phyloP scores from a whole-genome alignment of 768 basidiomycete species.

The Lentinula detonsa region DNA sequence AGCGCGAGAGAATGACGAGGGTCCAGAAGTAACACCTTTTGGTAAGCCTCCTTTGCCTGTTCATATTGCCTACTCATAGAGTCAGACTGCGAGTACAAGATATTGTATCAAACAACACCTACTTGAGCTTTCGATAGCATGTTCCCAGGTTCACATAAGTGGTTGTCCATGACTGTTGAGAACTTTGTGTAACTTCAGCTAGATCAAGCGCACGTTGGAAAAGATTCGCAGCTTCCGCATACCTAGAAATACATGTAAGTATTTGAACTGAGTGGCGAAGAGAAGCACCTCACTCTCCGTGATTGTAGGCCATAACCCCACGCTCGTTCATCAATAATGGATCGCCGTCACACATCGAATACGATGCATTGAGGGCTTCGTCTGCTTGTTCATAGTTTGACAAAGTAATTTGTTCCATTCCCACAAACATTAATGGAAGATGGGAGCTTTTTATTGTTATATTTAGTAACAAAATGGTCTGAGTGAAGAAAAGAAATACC shows the following conservation, averaged over 20 bases:
- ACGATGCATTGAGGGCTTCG: slow-evolving; percentile 82
- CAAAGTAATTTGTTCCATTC: slow-evolving; percentile 95
- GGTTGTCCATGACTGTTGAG: slow-evolving; percentile 79
- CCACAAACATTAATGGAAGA: slow-evolving; percentile 90
- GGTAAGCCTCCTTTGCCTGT: slow-evolving; percentile 70
- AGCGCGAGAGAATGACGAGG: slow-evolving; percentile 79
- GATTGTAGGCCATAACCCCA: slow-evolving; percentile 89
- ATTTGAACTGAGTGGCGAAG: background rate
- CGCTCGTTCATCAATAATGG: slow-evolving; percentile 89
- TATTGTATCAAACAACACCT: slow-evolving; percentile 15
- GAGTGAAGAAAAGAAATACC: slow-evolving; percentile 41
- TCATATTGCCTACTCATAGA: slow-evolving; percentile 35
- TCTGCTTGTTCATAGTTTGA: slow-evolving; percentile 78
- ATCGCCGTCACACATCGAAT: slow-evolving; percentile 78
- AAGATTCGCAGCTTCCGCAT: slow-evolving; percentile 58
- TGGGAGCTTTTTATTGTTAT: slow-evolving; percentile 65
- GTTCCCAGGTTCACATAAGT: slow-evolving; percentile 94
- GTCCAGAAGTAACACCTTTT: slow-evolving; percentile 79
- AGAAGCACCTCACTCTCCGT: slow-evolving; percentile 55
- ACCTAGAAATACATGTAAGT: slow-evolving; percentile 37
- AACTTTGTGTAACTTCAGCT: slow-evolving; percentile 80
- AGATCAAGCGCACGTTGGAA: slow-evolving; percentile 76
- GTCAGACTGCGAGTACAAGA: background rate
- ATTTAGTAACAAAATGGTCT: background rate
- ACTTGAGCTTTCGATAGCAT: slow-evolving; percentile 78